These are phyloP conservation scores for Backusella macrospora DNA, from an alignment of 192 early-diverging fungal genomes.

Conservation along the genomic window DNA sequence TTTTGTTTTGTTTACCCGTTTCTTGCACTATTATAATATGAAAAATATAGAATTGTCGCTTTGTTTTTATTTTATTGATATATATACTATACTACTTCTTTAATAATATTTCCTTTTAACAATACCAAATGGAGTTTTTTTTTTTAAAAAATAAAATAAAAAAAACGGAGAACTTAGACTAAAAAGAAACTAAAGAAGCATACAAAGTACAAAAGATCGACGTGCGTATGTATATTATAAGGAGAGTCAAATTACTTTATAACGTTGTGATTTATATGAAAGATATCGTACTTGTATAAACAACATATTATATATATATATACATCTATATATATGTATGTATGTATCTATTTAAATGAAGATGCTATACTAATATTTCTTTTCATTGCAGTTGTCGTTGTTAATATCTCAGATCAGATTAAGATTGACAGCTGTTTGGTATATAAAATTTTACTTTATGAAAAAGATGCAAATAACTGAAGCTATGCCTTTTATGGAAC, in stretches of 20 bases:
- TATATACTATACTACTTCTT: no score
- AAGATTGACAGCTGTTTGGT: background rate
- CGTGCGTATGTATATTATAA: background rate
- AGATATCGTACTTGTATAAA: no score
- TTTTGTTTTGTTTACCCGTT: background rate
- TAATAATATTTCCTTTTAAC: background rate
- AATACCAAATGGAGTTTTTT: background rate
- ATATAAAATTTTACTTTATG: background rate
- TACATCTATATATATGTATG: no score
- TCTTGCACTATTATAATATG: background rate
- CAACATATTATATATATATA: no score
- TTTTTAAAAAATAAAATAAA: background rate
- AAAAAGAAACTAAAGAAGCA: constrained; percentile 5
- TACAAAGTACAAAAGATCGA: constrained; percentile 4
- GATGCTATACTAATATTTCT: no score
- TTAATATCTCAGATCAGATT: background rate
- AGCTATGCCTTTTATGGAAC: background rate
- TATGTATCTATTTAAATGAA: no score
- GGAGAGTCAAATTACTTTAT: background rate
- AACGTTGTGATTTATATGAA: background rate
- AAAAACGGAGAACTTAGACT: constrained; percentile 1
- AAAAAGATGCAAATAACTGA: background rate
- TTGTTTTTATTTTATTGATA: no score
- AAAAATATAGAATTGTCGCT: background rate
- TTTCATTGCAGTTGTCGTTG: no score